Percentiles rank a stretch among this genome's conserved stretches.
These are phyloP conservation scores for Globisporangium carolinianum DNA, from an alignment of 352 stramenopile species.

Conservation along the genomic window DNA sequence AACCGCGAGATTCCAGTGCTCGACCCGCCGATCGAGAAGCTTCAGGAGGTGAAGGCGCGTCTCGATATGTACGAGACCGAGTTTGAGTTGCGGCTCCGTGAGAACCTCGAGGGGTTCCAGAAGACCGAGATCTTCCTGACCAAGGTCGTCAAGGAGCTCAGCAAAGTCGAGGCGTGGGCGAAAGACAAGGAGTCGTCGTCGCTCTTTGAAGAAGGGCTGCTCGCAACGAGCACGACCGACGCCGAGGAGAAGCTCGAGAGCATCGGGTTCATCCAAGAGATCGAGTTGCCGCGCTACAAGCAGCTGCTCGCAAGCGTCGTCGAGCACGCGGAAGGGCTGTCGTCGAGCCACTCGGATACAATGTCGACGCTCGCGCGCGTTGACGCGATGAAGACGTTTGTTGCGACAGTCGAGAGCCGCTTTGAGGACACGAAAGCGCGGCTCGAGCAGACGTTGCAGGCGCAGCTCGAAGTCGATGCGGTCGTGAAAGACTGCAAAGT, in stretches of 20 bases:
- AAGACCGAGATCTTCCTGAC: conserved; percentile 79
- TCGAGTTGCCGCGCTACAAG: conserved; percentile 82
- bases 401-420: conserved; percentile 61
- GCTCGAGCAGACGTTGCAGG: conserved; percentile 44
- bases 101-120: conserved; percentile 76
- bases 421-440: conserved; percentile 57
- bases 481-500: conserved; percentile 86
- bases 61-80: conserved; percentile 62
- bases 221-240: conserved; percentile 48
- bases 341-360: conserved; percentile 59
- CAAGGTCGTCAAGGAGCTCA: conserved; percentile 80
- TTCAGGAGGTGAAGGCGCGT: conserved; percentile 69
- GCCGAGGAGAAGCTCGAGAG: conserved; percentile 81
- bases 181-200: conserved; percentile 74
- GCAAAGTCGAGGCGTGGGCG: conserved; percentile 76
- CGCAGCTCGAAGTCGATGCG: conserved; percentile 64
- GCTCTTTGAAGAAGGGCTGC: conserved; percentile 54
- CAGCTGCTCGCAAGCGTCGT: conserved; percentile 62
- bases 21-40: conserved; percentile 65
- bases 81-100: conserved; percentile 64
- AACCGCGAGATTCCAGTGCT: conserved; percentile 62
- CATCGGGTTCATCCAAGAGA: conserved; percentile 74
- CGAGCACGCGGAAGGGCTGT: conserved; percentile 55
- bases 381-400: conserved; percentile 68
- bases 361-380: conserved; percentile 65